These are phyloP conservation scores for Lolium perenne DNA, from an alignment of 176 grass and related monocot genomes.

Conservation along the genomic window DNA sequence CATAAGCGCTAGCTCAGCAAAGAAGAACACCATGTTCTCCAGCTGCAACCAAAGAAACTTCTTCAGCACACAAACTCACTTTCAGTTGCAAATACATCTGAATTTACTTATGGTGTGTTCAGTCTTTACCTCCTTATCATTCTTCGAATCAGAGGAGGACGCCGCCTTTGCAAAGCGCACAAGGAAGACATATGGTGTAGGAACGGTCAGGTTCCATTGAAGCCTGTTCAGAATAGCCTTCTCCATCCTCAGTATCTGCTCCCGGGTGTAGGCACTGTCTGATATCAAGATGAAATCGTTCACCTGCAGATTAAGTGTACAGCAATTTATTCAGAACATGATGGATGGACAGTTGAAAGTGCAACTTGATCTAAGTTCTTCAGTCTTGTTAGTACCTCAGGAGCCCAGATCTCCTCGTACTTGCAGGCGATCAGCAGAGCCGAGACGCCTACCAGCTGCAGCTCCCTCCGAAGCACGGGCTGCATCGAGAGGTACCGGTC, in stretches of 20 bases:
- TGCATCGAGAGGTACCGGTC: conserved; percentile 81
- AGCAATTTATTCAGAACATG: not conserved
- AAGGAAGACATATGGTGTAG: conserved; percentile 81
- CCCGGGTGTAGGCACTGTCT: conserved; percentile 75
- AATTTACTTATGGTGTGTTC: not conserved
- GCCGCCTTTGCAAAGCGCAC: conserved; percentile 85
- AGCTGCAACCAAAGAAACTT: conserved; percentile 54
- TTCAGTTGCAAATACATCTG: not conserved
- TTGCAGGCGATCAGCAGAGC: conserved; percentile 94
- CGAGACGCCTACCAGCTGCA: conserved; percentile 87
- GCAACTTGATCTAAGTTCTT: not conserved
- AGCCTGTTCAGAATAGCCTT: conserved; percentile 88
- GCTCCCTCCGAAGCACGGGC: conserved; percentile 64
- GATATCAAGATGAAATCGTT: conserved; percentile 94
- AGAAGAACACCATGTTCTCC: conserved; percentile 94
- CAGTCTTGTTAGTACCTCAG: conserved; percentile 60
- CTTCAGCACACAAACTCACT: conserved; percentile 5
- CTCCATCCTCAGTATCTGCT: conserved; percentile 87
- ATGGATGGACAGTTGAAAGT: not conserved
- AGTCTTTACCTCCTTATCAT: conserved; percentile 70
- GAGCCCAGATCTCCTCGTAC: conserved; percentile 97
- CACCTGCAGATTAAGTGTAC: conserved; percentile 51
- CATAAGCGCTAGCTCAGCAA: conserved; percentile 78
- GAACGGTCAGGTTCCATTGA: conserved; percentile 92
- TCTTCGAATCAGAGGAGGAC: not conserved